phyloP scores from a whole-genome alignment of 768 basidiomycete species.

The Rickenella mellea region DNA sequence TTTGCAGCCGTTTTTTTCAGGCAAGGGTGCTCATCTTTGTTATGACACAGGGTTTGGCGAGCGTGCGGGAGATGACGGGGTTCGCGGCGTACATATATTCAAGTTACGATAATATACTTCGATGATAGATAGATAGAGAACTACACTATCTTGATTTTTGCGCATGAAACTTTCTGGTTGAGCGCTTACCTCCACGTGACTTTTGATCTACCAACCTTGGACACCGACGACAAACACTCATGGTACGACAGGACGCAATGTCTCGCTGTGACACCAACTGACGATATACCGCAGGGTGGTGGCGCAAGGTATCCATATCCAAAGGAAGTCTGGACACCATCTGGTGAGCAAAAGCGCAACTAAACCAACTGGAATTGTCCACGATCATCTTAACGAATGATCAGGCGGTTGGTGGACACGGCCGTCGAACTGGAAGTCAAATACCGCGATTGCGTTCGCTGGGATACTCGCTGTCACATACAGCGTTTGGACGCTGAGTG shows the following conservation, averaged over 20 bases:
- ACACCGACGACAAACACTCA: constrained; percentile 7
- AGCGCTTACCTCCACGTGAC: too few species aligned
- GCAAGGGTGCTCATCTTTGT: constrained; percentile 1
- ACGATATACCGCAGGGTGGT: constrained; percentile 45
- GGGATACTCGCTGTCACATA: constrained; percentile 64
- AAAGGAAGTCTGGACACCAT: constrained; percentile 91
- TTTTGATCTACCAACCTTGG: background rate
- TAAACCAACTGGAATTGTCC: background rate
- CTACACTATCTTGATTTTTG: too few species aligned
- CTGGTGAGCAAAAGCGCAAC: constrained; percentile 41
- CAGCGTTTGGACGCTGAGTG: constrained; percentile 62
- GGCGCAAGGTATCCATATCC: constrained; percentile 87
- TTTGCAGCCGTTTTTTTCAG: constrained; percentile 10
- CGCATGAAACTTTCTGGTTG: too few species aligned
- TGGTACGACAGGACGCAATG: background rate
- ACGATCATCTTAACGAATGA: background rate
- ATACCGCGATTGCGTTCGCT: constrained; percentile 64
- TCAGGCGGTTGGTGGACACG: constrained; percentile 94
- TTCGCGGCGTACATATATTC: constrained; percentile 69
- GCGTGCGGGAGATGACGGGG: constrained; percentile 52
- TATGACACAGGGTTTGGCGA: constrained; percentile 43
- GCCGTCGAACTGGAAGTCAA: constrained; percentile 81
- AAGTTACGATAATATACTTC: constrained; percentile 50
- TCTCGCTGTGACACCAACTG: background rate
- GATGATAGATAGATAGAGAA: too few species aligned